Base-by-base conservation (phyloP, 2,329 filamentous ascomycete genomes). In the Talaromyces sp. region DNA sequence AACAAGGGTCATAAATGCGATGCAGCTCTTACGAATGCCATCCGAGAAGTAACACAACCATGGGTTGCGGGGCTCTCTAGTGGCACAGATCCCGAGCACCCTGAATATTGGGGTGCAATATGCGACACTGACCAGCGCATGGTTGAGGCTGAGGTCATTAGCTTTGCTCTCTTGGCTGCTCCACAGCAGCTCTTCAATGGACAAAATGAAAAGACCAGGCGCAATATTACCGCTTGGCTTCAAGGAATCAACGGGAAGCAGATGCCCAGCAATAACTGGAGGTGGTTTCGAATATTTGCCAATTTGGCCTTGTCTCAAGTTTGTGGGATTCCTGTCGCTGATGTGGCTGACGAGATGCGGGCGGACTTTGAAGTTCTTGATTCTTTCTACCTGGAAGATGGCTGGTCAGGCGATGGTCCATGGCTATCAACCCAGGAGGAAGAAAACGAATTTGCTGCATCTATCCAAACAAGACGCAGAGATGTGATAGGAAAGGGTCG, bases 241-340 rank as follows among this genome's bases (percentile, higher is more conserved):
- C 61, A 62, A 5, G 68, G 68, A 0, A 70, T 82, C 9, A 79
- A 80, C 24, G 69, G 69, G 0, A 77, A 75, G 56, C 61, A 68
- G 2, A 79, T 82, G 67, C 79, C 79, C 0, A 58, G 65, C 2
- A 81, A 74, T 0, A 82, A 82, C 49, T 82, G 80, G 80, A 71
- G 76, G 1, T 82, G 79, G 79, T 82, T 82, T 49, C 75, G 79
- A 0, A 71, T 82, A 1, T 77, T 81, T 63, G 74, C 71, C 1
- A 81, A 81, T 47, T 62, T 82, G 1, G 78, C 78, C 0, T 62
- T 81, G 0, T 62, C 73, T 1, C 76, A 74, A 33, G 69, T 73
- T 0, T 77, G 75, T 10, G 73, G 75, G 0, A 65, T 76, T 0
- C 64, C 74, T 0, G 51, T 64, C 1, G 64, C 67, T 0, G 59